phyloP scores from a whole-genome alignment of 164 flowering plant genomes.

The Magnolia kwangsiensis region DNA sequence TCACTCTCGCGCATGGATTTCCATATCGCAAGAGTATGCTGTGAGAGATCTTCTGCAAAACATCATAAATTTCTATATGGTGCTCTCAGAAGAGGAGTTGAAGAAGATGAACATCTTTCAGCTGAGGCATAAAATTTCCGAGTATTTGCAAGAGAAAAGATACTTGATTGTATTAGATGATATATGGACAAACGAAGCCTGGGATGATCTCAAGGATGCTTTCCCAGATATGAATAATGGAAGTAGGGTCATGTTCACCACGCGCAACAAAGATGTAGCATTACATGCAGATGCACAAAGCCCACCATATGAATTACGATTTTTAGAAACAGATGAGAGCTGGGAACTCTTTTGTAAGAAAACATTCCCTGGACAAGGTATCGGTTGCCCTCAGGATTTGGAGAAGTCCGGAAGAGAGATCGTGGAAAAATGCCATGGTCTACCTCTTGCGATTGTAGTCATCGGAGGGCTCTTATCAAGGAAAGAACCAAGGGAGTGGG shows the following conservation, averaged over 20 bases:
- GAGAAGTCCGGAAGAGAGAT: too few relatives aligned
- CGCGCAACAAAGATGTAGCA: too few relatives aligned
- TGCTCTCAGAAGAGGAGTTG: conserved; percentile 26
- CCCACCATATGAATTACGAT: too few relatives aligned
- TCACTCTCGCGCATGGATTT: conserved; percentile 39
- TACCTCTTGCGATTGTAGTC: too few relatives aligned
- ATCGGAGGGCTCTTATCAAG: too few relatives aligned
- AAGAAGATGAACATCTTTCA: conserved; percentile 24
- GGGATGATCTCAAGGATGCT: conserved; percentile 33
- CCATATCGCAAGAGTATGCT: too few relatives aligned
- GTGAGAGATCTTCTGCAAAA: conserved; percentile 7
- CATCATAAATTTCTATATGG: background rate
- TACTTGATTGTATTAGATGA: conserved; percentile 52
- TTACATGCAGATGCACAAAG: too few relatives aligned
- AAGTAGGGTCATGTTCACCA: conserved; percentile 15
- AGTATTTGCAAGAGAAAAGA: conserved; percentile 35
- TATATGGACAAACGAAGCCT: conserved; percentile 42
- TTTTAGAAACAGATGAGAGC: too few relatives aligned
- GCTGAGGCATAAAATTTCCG: conserved; percentile 36
- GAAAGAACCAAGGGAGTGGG: too few relatives aligned
- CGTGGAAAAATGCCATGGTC: too few relatives aligned
- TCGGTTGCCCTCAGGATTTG: too few relatives aligned
- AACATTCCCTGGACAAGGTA: background rate
- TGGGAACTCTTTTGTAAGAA: background rate
- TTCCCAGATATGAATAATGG: conserved; percentile 36